Evolutionary conservation across 2,329 filamentous ascomycete species (phyloP).

Genomic region (Davidsoniella neocaledoniae): DNA sequence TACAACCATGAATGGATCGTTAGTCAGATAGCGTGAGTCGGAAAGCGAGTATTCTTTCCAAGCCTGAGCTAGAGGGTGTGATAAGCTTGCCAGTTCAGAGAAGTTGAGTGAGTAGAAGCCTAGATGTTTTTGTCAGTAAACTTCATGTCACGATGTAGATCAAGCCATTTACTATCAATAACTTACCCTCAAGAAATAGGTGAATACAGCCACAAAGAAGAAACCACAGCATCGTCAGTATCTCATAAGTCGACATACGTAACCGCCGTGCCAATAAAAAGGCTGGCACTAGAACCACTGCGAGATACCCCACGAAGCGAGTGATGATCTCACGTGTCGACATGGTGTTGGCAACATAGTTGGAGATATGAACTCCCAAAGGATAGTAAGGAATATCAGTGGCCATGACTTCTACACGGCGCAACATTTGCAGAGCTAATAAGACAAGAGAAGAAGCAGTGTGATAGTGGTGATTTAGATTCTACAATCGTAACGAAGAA

Average conservation of each 20-base stretch:
- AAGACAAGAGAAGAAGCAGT: not conserved
- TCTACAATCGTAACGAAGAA: not conserved
- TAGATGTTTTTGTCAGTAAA: slow-evolving; percentile 15
- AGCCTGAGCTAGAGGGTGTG: slow-evolving; percentile 32
- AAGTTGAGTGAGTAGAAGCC: slow-evolving; percentile 33
- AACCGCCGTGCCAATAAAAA: slow-evolving; percentile 38
- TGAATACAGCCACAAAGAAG: slow-evolving; percentile 44
- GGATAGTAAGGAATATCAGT: slow-evolving; percentile 54
- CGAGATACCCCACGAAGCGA: slow-evolving; percentile 40
- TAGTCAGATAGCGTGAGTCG: slow-evolving; percentile 37
- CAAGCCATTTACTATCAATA: not conserved
- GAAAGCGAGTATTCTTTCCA: slow-evolving; percentile 43
- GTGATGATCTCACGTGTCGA: slow-evolving; percentile 40
- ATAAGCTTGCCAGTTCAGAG: slow-evolving; percentile 22
- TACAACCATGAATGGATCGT: slow-evolving; percentile 35
- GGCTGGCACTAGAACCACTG: slow-evolving; percentile 39
- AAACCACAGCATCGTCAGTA: slow-evolving; percentile 55
- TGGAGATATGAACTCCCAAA: slow-evolving; percentile 39
- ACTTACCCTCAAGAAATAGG: slow-evolving; percentile 25
- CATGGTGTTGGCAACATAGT: slow-evolving; percentile 50
- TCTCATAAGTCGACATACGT: slow-evolving; percentile 34
- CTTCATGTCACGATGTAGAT: not conserved
- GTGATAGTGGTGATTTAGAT: not conserved
- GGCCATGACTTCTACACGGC: not conserved
- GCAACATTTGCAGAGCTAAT: not conserved